A percentile compares a stretch with the other conserved stretches of the same genome.
These are phyloP conservation scores for Coprinopsis sp. DNA, from an alignment of 768 basidiomycete genomes.

Conservation along the genomic window DNA sequence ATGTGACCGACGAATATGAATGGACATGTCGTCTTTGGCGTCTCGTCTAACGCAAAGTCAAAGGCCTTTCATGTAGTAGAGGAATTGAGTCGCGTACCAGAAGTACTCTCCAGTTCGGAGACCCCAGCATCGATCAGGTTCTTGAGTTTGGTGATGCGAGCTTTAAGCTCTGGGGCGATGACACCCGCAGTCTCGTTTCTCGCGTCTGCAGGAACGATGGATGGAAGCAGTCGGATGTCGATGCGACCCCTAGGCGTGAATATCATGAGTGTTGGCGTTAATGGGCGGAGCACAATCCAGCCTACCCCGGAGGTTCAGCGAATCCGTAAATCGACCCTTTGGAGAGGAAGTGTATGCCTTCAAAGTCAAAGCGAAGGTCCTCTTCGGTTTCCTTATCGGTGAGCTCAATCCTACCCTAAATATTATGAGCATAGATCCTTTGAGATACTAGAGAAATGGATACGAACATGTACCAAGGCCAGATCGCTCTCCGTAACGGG, in stretches of 20 bases:
- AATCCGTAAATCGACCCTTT: conserved; percentile 78
- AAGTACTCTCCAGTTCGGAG: conserved; percentile 46
- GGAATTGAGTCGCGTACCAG: conserved; percentile 10
- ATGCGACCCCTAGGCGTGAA: conserved; percentile 39
- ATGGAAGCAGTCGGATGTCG: conserved; percentile 64
- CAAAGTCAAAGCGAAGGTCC: conserved; percentile 66
- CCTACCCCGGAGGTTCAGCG: conserved; percentile 60
- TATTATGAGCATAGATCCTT: conserved; percentile 4
- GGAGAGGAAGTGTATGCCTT: conserved; percentile 68
- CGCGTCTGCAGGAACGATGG: conserved; percentile 51
- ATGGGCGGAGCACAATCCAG: neutral
- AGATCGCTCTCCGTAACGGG: conserved; percentile 35
- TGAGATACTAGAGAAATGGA: conserved; percentile 2
- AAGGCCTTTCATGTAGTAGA: neutral
- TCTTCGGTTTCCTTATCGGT: conserved; percentile 45
- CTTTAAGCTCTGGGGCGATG: conserved; percentile 55
- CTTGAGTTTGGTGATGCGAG: conserved; percentile 55
- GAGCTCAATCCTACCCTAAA: conserved; percentile 70
- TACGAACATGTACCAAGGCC: conserved; percentile 62
- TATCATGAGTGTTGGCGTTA: neutral
- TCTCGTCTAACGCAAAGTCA: conserved; percentile 34
- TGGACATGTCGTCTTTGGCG: conserved; percentile 50
- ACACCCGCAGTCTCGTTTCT: conserved; percentile 56
- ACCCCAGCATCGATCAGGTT: conserved; percentile 63
- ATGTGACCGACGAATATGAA: conserved; percentile 68